Percentiles rank a stretch among this genome's conserved stretches.
These are phyloP conservation scores for Cairneyella variabilis DNA, from an alignment of 495 filamentous ascomycete genomes.

Conservation along the genomic window DNA sequence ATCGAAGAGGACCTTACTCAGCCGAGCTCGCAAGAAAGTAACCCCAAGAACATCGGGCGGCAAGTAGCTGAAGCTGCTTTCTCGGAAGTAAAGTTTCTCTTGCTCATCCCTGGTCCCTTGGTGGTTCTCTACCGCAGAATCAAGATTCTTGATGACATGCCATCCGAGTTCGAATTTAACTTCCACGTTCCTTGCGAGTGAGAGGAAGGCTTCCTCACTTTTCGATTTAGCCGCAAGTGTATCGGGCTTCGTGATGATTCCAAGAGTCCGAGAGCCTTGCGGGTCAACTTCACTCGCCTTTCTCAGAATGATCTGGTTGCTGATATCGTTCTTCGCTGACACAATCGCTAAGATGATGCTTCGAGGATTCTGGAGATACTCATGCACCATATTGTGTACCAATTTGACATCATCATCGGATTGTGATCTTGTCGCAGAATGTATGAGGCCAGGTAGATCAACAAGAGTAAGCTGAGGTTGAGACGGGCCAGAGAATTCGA, in stretches of 20 bases:
- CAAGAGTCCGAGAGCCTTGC: conserved; percentile 71
- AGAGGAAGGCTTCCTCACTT: conserved; percentile 22
- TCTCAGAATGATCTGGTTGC: conserved; percentile 61
- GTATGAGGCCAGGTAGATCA: conserved; percentile 59
- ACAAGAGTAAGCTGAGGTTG: conserved; percentile 58
- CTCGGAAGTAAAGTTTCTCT: conserved; percentile 12
- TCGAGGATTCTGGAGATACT: conserved; percentile 52
- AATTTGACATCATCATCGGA: conserved; percentile 41
- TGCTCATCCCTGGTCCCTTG: background rate
- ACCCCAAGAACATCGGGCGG: conserved; percentile 28
- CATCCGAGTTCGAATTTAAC: conserved; percentile 56
- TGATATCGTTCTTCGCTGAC: conserved; percentile 44
- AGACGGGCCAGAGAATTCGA: conserved; percentile 58
- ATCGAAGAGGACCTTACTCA: conserved; percentile 36
- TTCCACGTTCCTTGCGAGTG: conserved; percentile 43
- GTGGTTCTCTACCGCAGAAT: conserved; percentile 31
- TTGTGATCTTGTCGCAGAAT: conserved; percentile 37
- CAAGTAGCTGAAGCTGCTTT: conserved; percentile 21
- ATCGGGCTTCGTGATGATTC: conserved; percentile 83
- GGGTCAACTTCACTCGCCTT: conserved; percentile 71
- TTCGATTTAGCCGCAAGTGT: conserved; percentile 27
- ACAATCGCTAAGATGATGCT: conserved; percentile 60
- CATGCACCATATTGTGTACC: conserved; percentile 43
- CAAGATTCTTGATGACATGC: conserved; percentile 59
- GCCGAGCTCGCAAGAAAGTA: conserved; percentile 33